Conservation (phyloP, 2,329 filamentous ascomycete species). For the Trichoderma atrobrunneum region DNA sequence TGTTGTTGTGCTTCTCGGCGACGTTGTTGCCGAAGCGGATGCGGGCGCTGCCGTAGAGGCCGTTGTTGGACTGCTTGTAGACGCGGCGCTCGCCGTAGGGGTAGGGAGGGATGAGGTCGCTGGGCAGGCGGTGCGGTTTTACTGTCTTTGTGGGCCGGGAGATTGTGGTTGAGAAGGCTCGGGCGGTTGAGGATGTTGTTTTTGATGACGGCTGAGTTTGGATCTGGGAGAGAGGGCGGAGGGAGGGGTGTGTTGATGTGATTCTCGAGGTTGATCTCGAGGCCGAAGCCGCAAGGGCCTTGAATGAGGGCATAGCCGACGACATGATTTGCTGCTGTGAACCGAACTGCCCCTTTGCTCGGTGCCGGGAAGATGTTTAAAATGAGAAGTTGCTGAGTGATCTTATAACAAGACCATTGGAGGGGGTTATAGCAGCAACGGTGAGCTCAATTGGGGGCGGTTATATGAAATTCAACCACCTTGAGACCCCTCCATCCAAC, state of each 20-base stretch:
- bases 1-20: constrained; percentile 65
- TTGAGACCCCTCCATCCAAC: not conserved
- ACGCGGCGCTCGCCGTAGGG: constrained; percentile 67
- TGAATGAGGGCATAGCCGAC: constrained; percentile 9
- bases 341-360: not conserved
- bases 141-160: constrained; percentile 40
- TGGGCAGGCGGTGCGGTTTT: constrained; percentile 44
- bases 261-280: constrained; percentile 18
- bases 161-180: constrained; percentile 39
- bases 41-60: constrained; percentile 66
- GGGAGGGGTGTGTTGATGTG: constrained; percentile 11
- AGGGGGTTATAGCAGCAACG: not conserved
- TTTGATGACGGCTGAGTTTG: not conserved
- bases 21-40: constrained; percentile 81
- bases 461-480: not conserved
- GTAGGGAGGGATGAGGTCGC: constrained; percentile 60
- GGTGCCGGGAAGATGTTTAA: not conserved
- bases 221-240: not conserved
- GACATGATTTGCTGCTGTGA: not conserved
- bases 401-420: not conserved
- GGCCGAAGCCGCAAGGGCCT: constrained; percentile 1
- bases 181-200: constrained; percentile 7
- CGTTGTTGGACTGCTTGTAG: constrained; percentile 78
- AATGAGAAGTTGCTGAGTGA: not conserved
- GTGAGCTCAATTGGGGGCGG: not conserved